Base-by-base conservation (phyloP, 148 eudicot genomes). In the Amaranthus hypochondriacus region DNA sequence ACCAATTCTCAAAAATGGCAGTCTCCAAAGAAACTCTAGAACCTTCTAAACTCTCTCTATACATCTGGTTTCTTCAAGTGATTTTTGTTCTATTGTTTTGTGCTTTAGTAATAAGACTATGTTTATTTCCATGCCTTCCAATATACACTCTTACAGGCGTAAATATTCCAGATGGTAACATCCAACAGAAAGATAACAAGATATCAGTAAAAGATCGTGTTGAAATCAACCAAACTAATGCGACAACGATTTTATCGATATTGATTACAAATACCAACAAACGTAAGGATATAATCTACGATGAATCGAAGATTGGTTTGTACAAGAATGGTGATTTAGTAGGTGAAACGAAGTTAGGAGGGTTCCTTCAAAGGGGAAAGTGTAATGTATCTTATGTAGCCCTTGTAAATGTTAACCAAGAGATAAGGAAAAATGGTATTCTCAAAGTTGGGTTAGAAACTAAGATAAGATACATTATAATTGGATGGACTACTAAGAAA, bases 231-330 rank as follows among this genome's bases (percentile, higher is more conserved):
- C 51, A 14, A 49, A 58, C 42, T 5, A 15, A 51, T 8, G 4
- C 66, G 5, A 77, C 71, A 3, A n/a, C 72, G 6, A 65, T 77
- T 1, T 65, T 77, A 10, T 21, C 57, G 21, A 69, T 77, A 4
- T 49, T 71, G 71, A 49, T 71, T 57, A 71, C 72, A 49, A 77
- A 77, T 67, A 42, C 66, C 9, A 77, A 77, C 64, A 56, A 65
- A 51, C 71, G 55, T 4, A 77, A 77, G 64, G 59, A 44, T 1
- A 57, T 77, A 28, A 57, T 77, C 14, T 73, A 71, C 15, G 80
- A 48, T 11, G 71, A 57, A 15, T 56, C 56, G 9, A 66, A 9
- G 60, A 59, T 77, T 15, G 65, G 58, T 6, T 11, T 77, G 72
- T 71, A 77, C 61, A 71, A 64, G 63, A 60, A 72, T 58, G 76